Conservation (phyloP, 208 protist species). For the Trypanosoma vivax region DNA sequence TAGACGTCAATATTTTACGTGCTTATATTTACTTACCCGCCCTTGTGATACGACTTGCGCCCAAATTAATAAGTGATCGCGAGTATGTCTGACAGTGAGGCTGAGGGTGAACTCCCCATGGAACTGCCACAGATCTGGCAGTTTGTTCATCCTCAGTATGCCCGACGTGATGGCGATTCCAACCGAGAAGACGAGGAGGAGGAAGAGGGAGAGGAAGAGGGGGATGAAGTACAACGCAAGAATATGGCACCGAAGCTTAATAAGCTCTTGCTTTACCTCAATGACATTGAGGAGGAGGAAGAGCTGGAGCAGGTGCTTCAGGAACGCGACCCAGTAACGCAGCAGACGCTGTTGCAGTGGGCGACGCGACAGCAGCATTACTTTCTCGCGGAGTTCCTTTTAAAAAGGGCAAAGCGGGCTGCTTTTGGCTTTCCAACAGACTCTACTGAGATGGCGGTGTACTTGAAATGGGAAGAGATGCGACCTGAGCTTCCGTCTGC, state of each 20-base stretch:
- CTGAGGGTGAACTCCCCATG: conserved; percentile 37
- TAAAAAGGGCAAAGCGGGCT: conserved; percentile 63
- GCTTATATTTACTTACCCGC: no score
- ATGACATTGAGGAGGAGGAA: conserved; percentile 81
- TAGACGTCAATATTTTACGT: no score
- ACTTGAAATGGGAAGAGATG: conserved; percentile 84
- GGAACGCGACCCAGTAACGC: conserved; percentile 77
- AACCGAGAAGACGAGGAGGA: conserved; percentile 34
- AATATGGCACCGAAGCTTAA: conserved; percentile 59
- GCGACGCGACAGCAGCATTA: conserved; percentile 77
- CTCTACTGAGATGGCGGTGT: conserved; percentile 64
- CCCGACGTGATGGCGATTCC: conserved; percentile 5
- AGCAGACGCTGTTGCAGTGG: conserved; percentile 85
- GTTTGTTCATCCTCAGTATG: conserved; percentile 62
- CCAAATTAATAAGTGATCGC: not conserved
- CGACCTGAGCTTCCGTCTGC: conserved; percentile 60
- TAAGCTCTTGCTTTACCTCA: conserved; percentile 69
- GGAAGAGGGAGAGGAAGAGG: conserved; percentile 30
- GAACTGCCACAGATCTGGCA: conserved; percentile 75
- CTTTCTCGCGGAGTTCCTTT: conserved; percentile 79
- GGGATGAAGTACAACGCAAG: conserved; percentile 44
- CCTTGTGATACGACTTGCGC: no score
- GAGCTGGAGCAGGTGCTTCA: conserved; percentile 62
- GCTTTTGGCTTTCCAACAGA: conserved; percentile 80
- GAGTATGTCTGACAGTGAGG: conserved; percentile 20